A percentile compares a stretch with the other conserved stretches of the same genome.
Evolutionary conservation across 768 basidiomycete genomes (phyloP).

Genomic region (Saitozyma sp.): DNA sequence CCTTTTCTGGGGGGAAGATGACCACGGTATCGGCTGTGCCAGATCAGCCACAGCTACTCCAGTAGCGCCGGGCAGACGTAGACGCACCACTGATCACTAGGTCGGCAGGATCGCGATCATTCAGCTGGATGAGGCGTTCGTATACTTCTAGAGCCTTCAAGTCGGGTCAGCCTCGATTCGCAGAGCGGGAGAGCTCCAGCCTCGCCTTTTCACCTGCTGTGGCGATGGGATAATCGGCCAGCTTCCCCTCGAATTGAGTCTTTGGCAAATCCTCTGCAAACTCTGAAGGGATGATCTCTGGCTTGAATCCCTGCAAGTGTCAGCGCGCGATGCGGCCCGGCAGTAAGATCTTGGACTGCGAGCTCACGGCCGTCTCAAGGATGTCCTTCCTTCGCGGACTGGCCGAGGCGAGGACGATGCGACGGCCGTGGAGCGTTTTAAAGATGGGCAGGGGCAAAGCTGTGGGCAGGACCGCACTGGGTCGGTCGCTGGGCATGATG

Average conservation of each 20-base stretch:
- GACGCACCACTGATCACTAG: constrained; percentile 71
- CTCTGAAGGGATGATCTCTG: constrained; percentile 70
- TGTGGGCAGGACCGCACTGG: constrained; percentile 39
- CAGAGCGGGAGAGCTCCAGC: background rate
- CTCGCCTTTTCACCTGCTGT: constrained; percentile 65
- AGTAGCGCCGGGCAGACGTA: background rate
- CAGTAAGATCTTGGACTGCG: background rate
- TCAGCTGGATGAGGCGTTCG: constrained; percentile 62
- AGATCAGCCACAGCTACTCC: constrained; percentile 1
- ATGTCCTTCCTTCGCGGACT: constrained; percentile 85
- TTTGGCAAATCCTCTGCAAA: constrained; percentile 78
- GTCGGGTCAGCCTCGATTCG: background rate
- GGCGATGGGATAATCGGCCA: constrained; percentile 72
- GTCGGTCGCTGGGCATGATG: constrained; percentile 22
- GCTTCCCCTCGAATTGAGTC: constrained; percentile 63
- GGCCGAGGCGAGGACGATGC: constrained; percentile 80
- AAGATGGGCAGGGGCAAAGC: constrained; percentile 51
- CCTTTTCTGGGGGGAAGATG: constrained; percentile 62
- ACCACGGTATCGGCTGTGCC: constrained; percentile 90
- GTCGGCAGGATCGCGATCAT: constrained; percentile 70
- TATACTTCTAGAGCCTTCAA: constrained; percentile 78
- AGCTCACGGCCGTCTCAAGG: constrained; percentile 69
- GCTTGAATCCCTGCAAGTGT: constrained; percentile 60
- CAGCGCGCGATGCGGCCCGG: background rate
- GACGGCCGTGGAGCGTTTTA: constrained; percentile 70